Base-by-base conservation (phyloP, 164 flowering plant species). In the Sedum album region DNA sequence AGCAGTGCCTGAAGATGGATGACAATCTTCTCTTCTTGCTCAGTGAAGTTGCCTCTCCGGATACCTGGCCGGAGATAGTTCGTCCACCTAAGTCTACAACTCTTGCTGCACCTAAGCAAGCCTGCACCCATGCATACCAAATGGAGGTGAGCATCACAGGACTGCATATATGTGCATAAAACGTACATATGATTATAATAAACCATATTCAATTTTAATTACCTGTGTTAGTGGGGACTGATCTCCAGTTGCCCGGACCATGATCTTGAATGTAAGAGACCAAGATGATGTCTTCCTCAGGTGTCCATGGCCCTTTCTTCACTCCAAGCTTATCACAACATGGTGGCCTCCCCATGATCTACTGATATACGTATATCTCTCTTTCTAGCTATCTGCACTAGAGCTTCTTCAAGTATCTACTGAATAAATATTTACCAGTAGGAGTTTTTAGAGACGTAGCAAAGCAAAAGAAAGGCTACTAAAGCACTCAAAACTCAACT, bases 241-340 rank as follows among this genome's bases (percentile, higher is more conserved):
- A n/a, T n/a, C n/a, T n/a, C n/a, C n/a, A n/a, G n/a, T n/a, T n/a
- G n/a, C n/a, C n/a, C n/a, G n/a, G n/a, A n/a, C n/a, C n/a, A n/a
- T n/a, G n/a, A n/a, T n/a, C n/a, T n/a, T n/a, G n/a, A n/a, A n/a
- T n/a, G n/a, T n/a, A n/a, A n/a, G n/a, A n/a, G n/a, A n/a, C n/a
- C n/a, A n/a, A n/a, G n/a, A n/a, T n/a, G n/a, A n/a, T n/a, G n/a
- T n/a, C n/a, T n/a, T n/a, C n/a, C n/a, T n/a, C n/a, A n/a, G n/a
- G n/a, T n/a, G n/a, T n/a, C n/a, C n/a, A n/a, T n/a, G n/a, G n/a
- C n/a, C n/a, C n/a, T n/a, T n/a, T n/a, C n/a, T n/a, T n/a, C n/a
- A n/a, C n/a, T n/a, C n/a, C n/a, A n/a, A n/a, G 60, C 60, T 53
- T 53, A 53, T 53, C 60, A 53, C 60, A 55, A 26, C 61, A 55